Percentiles rank a stretch among this genome's conserved stretches.
Conservation (phyloP, 2,329 filamentous ascomycete genomes). For the Ophiocordyceps australis region DNA sequence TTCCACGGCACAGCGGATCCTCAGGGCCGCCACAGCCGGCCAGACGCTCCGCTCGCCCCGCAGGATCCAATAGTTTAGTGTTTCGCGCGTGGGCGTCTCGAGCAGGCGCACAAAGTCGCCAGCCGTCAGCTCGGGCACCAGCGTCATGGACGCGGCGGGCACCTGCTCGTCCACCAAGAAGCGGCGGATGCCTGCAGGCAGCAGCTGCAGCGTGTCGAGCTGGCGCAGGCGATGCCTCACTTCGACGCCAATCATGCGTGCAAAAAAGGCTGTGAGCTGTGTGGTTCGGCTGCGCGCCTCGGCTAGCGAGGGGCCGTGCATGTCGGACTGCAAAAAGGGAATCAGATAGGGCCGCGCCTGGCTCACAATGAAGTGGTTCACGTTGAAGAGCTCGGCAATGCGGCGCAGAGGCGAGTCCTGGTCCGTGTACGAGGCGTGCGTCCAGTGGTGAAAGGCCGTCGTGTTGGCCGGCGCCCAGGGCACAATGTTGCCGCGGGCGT, state of each 20-base stretch:
- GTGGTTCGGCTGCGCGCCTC: constrained; percentile 39
- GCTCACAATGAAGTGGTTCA: constrained; percentile 89
- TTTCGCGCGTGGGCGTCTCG: constrained; percentile 63
- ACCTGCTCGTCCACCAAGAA: constrained; percentile 73
- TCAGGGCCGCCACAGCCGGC: constrained; percentile 71
- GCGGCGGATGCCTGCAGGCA: constrained; percentile 52
- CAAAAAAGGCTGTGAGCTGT: constrained; percentile 37
- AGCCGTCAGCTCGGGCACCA: constrained; percentile 62
- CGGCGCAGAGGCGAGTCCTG: constrained; percentile 48
- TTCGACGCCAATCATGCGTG: constrained; percentile 56
- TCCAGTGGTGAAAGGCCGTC: constrained; percentile 48
- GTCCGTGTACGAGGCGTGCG: constrained; percentile 44
- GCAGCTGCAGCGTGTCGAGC: constrained; percentile 56
- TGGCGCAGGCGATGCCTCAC: constrained; percentile 67
- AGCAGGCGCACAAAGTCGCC: constrained; percentile 61
- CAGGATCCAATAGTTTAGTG: constrained; percentile 69
- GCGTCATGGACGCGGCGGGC: constrained; percentile 57
- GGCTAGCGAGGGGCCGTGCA: constrained; percentile 53
- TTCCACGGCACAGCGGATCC: constrained; percentile 70
- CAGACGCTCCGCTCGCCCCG: constrained; percentile 78
- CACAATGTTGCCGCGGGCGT: constrained; percentile 51
- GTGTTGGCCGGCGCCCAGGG: constrained; percentile 54
- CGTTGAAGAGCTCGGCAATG: constrained; percentile 72
- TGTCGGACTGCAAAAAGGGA: constrained; percentile 66
- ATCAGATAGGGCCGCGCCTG: constrained; percentile 82